Evolutionary conservation across 169 alveolate genomes (phyloP), one percentile per base, ranked within the genome.

Genomic region (Blepharisma undulans): DNA sequence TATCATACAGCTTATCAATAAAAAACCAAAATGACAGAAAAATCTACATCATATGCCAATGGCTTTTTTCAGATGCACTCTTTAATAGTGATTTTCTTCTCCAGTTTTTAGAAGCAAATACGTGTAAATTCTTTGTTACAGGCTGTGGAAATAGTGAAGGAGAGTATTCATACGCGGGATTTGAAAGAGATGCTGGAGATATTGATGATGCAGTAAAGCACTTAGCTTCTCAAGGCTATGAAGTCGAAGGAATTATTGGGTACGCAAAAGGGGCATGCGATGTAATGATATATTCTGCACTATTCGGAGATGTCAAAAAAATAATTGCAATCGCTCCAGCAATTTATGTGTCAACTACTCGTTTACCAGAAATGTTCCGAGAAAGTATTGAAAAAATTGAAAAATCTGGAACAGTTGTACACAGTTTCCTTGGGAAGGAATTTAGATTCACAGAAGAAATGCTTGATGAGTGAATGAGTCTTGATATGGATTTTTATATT

Each of bases 101-200:
- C n/a, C n/a, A 80, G 22, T 10, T 16, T 72, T 80, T 80, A 32
- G 19, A 14, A 16, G 14, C 25, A 16, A 80, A 80, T 80, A 27
- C 74, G 22, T 32, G 22, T 14, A 25, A 30, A 22, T 27, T 80
- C 32, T 60, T 27, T 72, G 22, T 80, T 10, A 18, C 71, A 27
- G 88, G 88, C 19, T 27, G 32, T 80, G 88, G 88, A 80, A 30
- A 18, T 10, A 80, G 88, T 80, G 88, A 80, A 80, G 88, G 88
- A 80, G 72, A n/a, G 16, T 80, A 27, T 33, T 29, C 74, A 16
- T 18, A 18, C 32, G 59, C 72, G 12, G 74, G 74, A 16, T 80
- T 27, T 33, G 72, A 16, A 18, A 18, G 32, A 80, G 88, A 80
- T 27, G 74, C 72, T 22, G 25, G 14, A 12, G 74, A n/a, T 33